Base-by-base conservation (phyloP, 1,284 basidiomycete genomes). In the Moesziomyces sp. region DNA sequence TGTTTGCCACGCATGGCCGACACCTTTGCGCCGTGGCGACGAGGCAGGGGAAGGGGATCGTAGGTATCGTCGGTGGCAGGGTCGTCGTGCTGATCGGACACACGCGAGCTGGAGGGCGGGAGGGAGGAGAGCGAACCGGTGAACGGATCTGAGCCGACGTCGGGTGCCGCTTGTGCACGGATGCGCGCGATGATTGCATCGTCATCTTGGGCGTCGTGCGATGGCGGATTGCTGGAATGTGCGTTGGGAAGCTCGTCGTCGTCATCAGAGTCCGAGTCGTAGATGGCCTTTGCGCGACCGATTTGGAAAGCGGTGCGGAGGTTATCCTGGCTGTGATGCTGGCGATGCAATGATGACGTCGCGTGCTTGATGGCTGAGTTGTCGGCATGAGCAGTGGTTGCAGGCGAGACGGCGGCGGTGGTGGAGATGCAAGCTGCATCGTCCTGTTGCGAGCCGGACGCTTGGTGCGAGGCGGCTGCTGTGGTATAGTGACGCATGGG, bases 1-100 rank as follows among this genome's bases (percentile, higher is more conserved):
- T 43, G 47, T 46, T 52, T 73, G 35, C 60, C 60, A 14, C 58
- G 65, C 70, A 73, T 73, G 19, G 69, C 64, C 8, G 64, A 59
- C 24, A 73, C 58, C 51, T 67, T 73, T 46, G 43, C 43, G 5
- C 64, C 64, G 18, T 62, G 69, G 46, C 54, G 61, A 24, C 60
- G 70, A 1, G 50, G 44, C 33, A 62, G 18, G 11, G 60, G 52
- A 24, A 59, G 47, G 40, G 58, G 50, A 23, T 24, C 58, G 35
- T 60, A 48, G 18, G 33, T 46, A 18, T 59, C 52, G 24, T 56
- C 50, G 23, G 46, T 38, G 9, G 42, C 42, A 46, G 52, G 33
- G 1, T 48, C 51, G 1, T 48, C 51, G 19, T 54, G 47, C 40
- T 58, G 52, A 8, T 30, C 47, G 11, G 58, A 53, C 5, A 59